Base-by-base conservation (phyloP, 352 stramenopile species). In the Elongisporangium prolatum region DNA sequence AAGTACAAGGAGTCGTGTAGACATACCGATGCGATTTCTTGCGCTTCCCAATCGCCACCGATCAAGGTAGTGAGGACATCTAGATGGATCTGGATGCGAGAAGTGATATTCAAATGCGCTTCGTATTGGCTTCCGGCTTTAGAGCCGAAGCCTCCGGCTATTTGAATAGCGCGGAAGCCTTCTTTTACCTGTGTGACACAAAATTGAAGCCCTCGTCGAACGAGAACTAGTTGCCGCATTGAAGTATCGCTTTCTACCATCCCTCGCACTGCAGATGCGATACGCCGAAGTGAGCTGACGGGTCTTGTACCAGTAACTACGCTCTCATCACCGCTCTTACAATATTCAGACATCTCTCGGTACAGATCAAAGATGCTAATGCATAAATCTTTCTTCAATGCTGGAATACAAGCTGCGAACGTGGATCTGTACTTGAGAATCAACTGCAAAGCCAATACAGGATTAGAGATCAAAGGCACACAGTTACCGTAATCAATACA, bases 51-150 rank as follows among this genome's bases (percentile, higher is more conserved):
- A 18, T 77, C 57, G 20, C 56, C 68, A 9, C 75, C 74, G 44
- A 85, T 25, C 5, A 88, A 56, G 2, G 77, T 66, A 22, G 71
- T 73, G n/a, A 88, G 49, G 3, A 88, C 57, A 38, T 80, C 65
- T 22, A 84, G 77, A 40, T 90, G 74, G 20, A 75, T 65, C 14
- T 70, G 63, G 17, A 80, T 73, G 2, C 68, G 56, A n/a, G 60
- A 48, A 44, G 67, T 81, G 7, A 87, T 57, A 40, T 81, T 59
- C 22, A 76, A 38, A 50, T 72, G 72, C 2, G 58, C 50, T n/a
- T 84, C 72, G 1, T 63, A 63, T 8, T 59, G 24, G n/a, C 53
- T 72, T 21, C 53, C 44, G n/a, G 38, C n/a, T 40, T 70, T 81
- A n/a, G 61, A 64, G 2, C 69, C 69, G 60, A 89, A 84, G 20